Conservation (phyloP, 2,329 filamentous ascomycete genomes). For the Botrytis deweyae region DNA sequence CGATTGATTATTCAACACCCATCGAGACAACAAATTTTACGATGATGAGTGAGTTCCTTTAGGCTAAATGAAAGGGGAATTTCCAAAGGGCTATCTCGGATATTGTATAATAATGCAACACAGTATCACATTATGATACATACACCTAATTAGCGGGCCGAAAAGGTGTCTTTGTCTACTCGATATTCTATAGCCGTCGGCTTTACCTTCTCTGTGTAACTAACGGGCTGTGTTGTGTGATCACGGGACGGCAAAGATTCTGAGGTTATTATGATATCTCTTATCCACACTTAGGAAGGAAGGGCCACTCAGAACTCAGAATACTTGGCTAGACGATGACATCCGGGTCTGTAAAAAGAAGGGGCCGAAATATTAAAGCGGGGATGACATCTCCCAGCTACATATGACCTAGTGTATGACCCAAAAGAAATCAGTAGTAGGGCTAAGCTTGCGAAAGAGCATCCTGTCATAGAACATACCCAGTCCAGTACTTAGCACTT, state of each 20-base stretch:
- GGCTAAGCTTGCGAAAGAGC: not conserved
- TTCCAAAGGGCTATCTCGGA: not conserved
- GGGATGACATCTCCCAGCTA: not conserved
- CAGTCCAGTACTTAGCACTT: not conserved
- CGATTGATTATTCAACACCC: not conserved
- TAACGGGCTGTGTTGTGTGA: not conserved
- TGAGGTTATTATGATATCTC: not conserved
- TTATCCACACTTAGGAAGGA: not conserved
- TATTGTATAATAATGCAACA: not conserved
- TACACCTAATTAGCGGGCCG: not conserved
- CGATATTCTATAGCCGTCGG: not conserved
- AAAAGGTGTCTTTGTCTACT: not conserved
- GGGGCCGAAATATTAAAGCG: constrained; percentile 1
- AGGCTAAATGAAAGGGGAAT: constrained; percentile 12
- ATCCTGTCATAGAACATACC: not conserved
- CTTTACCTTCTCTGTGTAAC: not conserved
- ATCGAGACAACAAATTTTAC: not conserved
- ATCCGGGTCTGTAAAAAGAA: constrained; percentile 5
- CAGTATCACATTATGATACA: not conserved
- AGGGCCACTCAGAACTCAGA: not conserved
- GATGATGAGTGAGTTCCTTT: not conserved
- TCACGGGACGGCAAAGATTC: not conserved
- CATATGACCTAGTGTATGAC: not conserved
- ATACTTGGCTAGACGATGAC: not conserved
- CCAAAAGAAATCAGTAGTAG: not conserved